Evolutionary conservation across 2,329 filamentous ascomycete genomes (phyloP).

Genomic region (Fusarium phyllophilum): DNA sequence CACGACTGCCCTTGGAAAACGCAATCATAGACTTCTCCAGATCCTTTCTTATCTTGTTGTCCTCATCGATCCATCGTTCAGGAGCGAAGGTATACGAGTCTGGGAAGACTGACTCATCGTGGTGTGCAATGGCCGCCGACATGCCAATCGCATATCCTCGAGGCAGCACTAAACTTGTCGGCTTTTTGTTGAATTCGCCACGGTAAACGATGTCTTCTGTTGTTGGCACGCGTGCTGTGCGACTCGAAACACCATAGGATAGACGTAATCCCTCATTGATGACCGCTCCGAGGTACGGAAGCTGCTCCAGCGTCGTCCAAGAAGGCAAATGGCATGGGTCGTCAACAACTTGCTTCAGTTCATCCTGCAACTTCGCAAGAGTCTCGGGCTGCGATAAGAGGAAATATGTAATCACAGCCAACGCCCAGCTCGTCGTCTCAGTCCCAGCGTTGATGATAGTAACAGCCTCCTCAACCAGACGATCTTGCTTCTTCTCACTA

Average conservation of each 20-base stretch:
- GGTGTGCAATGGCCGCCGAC: conserved; percentile 11
- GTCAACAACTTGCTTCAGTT: not conserved
- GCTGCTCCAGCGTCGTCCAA: conserved; percentile 11
- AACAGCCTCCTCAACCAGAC: conserved; percentile 1
- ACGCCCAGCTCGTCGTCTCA: conserved; percentile 16
- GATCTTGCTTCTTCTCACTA: not conserved
- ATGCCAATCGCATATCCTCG: conserved; percentile 18
- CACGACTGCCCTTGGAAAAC: conserved; percentile 9
- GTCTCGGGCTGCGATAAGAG: conserved; percentile 8
- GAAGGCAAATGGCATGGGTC: conserved; percentile 11
- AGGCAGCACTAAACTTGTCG: not conserved
- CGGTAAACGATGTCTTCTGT: conserved; percentile 5
- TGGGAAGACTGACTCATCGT: conserved; percentile 6
- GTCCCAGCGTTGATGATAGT: conserved; percentile 17
- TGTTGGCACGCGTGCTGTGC: conserved; percentile 5
- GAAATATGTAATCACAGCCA: conserved; percentile 22
- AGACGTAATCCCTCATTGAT: conserved; percentile 14
- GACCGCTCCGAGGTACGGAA: not conserved
- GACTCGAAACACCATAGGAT: conserved; percentile 12
- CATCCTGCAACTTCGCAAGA: not conserved
- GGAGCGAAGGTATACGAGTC: conserved; percentile 5
- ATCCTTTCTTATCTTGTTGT: conserved; percentile 1
- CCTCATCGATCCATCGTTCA: conserved; percentile 12
- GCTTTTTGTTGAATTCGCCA: conserved; percentile 18
- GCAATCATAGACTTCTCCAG: conserved; percentile 13